Conservation (phyloP, 179 eudicot species). For the Spinacia oleracea region DNA sequence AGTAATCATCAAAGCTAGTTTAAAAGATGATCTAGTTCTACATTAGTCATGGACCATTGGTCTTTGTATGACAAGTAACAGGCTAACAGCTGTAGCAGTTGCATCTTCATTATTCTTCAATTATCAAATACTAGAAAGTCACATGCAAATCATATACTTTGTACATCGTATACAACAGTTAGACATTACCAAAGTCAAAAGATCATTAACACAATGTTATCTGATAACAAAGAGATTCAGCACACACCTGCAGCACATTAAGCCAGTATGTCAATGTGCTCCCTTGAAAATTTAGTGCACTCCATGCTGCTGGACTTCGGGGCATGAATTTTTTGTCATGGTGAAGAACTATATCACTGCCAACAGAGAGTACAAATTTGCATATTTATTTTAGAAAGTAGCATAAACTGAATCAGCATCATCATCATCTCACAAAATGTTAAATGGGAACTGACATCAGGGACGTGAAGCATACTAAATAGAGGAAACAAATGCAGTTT, state of each 20-base stretch:
- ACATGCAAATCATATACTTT: not conserved
- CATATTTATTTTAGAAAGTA: not conserved
- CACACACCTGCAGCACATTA: constrained; percentile 39
- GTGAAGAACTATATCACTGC: constrained; percentile 75
- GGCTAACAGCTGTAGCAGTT: not conserved
- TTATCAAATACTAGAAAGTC: not conserved
- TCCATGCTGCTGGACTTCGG: constrained; percentile 72
- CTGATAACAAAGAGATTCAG: not conserved
- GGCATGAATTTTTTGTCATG: constrained; percentile 73
- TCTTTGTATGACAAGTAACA: not conserved
- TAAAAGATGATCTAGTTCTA: too few relatives aligned
- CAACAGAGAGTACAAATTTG: not conserved
- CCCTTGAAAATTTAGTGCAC: constrained; percentile 76
- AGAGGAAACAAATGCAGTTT: not conserved
- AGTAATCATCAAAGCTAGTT: not conserved
- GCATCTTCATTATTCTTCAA: too few relatives aligned
- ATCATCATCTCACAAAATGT: not conserved
- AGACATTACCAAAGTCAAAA: not conserved
- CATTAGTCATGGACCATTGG: too few relatives aligned
- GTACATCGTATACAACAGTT: not conserved
- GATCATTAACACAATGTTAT: not conserved
- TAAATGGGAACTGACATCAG: not conserved
- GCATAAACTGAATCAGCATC: not conserved
- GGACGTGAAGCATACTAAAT: not conserved
- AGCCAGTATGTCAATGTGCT: constrained; percentile 51